Conservation (phyloP, 768 basidiomycete species). For the Lentinula lateritia region DNA sequence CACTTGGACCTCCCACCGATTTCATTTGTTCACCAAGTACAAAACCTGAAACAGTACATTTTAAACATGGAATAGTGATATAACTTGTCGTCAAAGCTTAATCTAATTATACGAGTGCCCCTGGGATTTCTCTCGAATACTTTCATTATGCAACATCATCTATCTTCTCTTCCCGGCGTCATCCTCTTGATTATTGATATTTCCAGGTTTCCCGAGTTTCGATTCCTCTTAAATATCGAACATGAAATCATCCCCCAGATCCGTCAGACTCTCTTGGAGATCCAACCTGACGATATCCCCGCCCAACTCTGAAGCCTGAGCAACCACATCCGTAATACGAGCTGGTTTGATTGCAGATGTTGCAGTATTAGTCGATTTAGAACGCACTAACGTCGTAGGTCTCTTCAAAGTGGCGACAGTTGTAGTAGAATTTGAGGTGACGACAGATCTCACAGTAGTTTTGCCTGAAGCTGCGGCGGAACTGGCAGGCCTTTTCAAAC, state of each 20-base stretch:
- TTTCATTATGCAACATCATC: too few relatives aligned
- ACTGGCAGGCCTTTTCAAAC: background rate
- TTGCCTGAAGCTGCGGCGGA: background rate
- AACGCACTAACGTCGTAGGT: background rate
- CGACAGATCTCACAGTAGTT: background rate
- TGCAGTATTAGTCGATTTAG: background rate
- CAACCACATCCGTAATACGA: background rate
- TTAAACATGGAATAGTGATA: too few relatives aligned
- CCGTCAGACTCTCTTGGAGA: too few relatives aligned
- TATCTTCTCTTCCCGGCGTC: too few relatives aligned
- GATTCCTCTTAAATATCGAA: background rate
- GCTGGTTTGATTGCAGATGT: background rate
- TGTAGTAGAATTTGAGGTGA: background rate
- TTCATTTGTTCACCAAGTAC: too few relatives aligned
- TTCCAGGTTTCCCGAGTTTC: background rate
- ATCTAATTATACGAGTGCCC: too few relatives aligned
- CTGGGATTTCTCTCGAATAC: too few relatives aligned
- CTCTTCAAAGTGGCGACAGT: background rate
- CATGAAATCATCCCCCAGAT: slow-evolving; percentile 4
- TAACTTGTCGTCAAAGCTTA: too few relatives aligned
- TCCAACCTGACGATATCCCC: background rate
- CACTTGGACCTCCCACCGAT: too few relatives aligned
- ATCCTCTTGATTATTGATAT: too few relatives aligned
- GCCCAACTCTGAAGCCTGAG: background rate
- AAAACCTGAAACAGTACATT: too few relatives aligned